These are phyloP conservation scores for Phaeotremella fagi DNA, from an alignment of 768 basidiomycete genomes.

Conservation along the genomic window DNA sequence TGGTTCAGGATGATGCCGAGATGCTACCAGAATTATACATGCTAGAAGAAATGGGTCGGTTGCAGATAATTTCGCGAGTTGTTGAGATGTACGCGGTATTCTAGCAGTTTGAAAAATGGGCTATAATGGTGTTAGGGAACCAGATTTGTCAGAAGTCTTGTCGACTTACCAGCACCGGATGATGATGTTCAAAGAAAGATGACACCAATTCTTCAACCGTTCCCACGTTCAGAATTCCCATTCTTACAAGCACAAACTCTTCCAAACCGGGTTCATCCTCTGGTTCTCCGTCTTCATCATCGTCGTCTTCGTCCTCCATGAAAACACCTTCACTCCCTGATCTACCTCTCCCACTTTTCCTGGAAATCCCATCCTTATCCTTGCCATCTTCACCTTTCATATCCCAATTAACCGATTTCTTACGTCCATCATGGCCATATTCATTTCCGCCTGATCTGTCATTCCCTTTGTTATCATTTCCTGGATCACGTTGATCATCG, in stretches of 20 bases:
- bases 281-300: not conserved
- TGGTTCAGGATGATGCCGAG: slow-evolving; percentile 29
- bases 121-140: slow-evolving; percentile 3
- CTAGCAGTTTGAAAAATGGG: slow-evolving; percentile 38
- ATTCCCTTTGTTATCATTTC: not conserved
- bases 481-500: not conserved
- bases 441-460: not conserved
- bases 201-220: slow-evolving; percentile 23
- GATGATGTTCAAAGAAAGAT: slow-evolving; percentile 33
- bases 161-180: slow-evolving; percentile 35
- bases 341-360: no score
- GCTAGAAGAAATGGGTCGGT: slow-evolving; percentile 35
- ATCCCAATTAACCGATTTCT: not conserved
- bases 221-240: slow-evolving; percentile 25
- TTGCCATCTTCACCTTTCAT: not conserved
- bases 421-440: not conserved
- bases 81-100: slow-evolving; percentile 26
- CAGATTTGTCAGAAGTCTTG: no score
- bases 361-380: not conserved
- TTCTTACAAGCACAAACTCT: slow-evolving; percentile 27
- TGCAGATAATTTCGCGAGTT: slow-evolving; percentile 24
- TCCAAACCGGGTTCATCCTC: slow-evolving; percentile 6
- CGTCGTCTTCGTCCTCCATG: not conserved
- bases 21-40: slow-evolving; percentile 34
- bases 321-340: no score